Base-by-base conservation (phyloP, 176 grass and related monocot species). In the Calamus simplicifolius region DNA sequence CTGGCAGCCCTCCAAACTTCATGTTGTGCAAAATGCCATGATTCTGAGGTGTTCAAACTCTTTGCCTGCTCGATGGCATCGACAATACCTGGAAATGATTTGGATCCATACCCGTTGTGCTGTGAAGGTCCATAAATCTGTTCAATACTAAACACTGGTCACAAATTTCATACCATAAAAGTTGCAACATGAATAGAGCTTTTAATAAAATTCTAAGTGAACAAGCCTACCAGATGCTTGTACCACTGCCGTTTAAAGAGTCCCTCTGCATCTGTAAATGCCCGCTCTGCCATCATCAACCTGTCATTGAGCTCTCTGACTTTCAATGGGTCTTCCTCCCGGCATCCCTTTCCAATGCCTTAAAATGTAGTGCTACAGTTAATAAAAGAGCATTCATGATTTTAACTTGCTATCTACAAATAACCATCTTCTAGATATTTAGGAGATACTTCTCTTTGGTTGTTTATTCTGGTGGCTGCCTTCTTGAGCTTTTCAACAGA, bases 221-320 rank as follows among this genome's bases (percentile, higher is more conserved):
- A 8, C 59, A 66, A 18, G 35, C 72, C 64, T 67, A 98, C 87
- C 75, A 98, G 66, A 82, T 98, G 93, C 77, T 98, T 92, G 77
- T 27, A 85, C 87, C 84, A 98, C 68, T 85, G 58, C 56, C 63
- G 80, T 48, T 62, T 71, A 28, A 38, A 29, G 25, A 98, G 58
- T 13, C 93, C 84, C 31, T 98, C 83, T 59, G 72, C 66, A 71
- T 75, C 86, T 48, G 84, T 91, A 73, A 88, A 83, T 65, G 84
- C 93, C 48, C 87, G 75, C 27, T 98, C 93, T 5, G 84, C 75
- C 87, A 83, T 83, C 62, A 92, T 91, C 57, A 97, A 69, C 17
- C 81, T 57, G 57, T 85, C 84, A 75, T 92, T 97, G 50, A 92
- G 61, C 29, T 74, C 70, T 50, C 87, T 77, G 50, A 88, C 77